Evolutionary conservation across 176 grass and related monocot genomes (phyloP), one percentile per base, ranked within the genome.

Genomic region (Carex scoparia): DNA sequence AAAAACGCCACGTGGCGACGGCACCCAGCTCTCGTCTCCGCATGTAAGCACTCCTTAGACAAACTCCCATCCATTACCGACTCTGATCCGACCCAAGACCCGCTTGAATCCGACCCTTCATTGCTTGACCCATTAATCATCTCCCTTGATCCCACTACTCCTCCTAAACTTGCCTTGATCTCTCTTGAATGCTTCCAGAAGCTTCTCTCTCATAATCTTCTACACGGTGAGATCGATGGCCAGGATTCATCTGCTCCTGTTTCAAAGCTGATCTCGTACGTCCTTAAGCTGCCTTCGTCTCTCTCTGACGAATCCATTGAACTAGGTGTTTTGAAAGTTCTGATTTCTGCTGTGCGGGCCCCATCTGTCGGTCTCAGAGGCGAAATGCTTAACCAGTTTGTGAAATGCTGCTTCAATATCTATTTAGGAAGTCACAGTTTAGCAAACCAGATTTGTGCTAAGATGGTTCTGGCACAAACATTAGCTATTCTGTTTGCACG

Each of bases 391-490:
- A 89, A 74, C 56, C 96, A 92, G 76, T 76, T 95, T 16, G 66
- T 99, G 7, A 91, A 73, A 87, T 91, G 91, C 31, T 99, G 96
- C 89, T 95, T 92, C 69, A 99, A 99, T 66, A 68, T 99, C 10
- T 99, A 95, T 89, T 89, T 98, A 13, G 93, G 96, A 9, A 98
- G 96, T 84, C 81, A 87, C 71, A 98, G 89, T 80, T 81, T 85
- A 40, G 72, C 84, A 23, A 98, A 90, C 87, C 96, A 98, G 88
- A 91, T 98, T 87, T 98, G 93, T 38, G 86, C 91, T 10, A 98
- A 98, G 77, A 85, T 98, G 32, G 96, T 92, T n/a, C 87, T 95
- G n/a, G 95, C 95, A n/a, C 95, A 98, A 89, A 88, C 89, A 40
- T 87, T 98, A 10, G 61, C 79, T n/a, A 61, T 95, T 74, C 73